phyloP scores from a whole-genome alignment of 352 stramenopile genomes.

The Peronospora farinosa region DNA sequence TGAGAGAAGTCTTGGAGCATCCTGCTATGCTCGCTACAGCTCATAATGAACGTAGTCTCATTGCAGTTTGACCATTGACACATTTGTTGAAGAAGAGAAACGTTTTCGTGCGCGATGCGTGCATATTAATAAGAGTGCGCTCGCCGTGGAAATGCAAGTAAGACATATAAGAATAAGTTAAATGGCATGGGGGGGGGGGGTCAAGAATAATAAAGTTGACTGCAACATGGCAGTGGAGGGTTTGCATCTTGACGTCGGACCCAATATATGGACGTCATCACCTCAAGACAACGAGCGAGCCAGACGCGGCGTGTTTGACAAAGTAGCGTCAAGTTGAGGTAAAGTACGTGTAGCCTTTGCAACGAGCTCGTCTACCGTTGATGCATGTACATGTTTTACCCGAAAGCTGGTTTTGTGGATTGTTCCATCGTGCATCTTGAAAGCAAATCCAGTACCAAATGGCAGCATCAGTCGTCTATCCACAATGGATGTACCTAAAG shows the following conservation, averaged over 20 bases:
- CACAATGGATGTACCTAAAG: slow-evolving; percentile 1
- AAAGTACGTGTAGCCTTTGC: no score
- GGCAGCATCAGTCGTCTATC: slow-evolving; percentile 7
- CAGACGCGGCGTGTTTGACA: no score
- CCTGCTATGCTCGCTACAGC: slow-evolving; percentile 36
- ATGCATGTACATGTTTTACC: no score
- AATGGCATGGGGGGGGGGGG: slow-evolving; percentile 26
- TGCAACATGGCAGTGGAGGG: slow-evolving; percentile 9
- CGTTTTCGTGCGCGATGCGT: background rate
- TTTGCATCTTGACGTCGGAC: no score
- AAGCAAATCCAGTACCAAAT: slow-evolving; percentile 14
- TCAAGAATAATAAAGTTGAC: slow-evolving; percentile 27
- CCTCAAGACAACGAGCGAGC: no score
- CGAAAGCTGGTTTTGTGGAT: no score
- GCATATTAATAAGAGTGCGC: slow-evolving; percentile 22
- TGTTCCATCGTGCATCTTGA: background rate
- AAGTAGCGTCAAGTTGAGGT: no score
- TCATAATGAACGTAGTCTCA: slow-evolving; percentile 24
- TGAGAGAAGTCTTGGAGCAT: slow-evolving; percentile 35
- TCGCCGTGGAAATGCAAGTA: slow-evolving; percentile 17
- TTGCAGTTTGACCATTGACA: slow-evolving; percentile 14
- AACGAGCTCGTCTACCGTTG: no score
- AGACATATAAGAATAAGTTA: slow-evolving; percentile 10
- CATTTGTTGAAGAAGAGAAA: no score
- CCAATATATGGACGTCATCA: no score